These are phyloP conservation scores for Epichloe sp. DNA, from an alignment of 2,329 filamentous ascomycete genomes.

Conservation along the genomic window DNA sequence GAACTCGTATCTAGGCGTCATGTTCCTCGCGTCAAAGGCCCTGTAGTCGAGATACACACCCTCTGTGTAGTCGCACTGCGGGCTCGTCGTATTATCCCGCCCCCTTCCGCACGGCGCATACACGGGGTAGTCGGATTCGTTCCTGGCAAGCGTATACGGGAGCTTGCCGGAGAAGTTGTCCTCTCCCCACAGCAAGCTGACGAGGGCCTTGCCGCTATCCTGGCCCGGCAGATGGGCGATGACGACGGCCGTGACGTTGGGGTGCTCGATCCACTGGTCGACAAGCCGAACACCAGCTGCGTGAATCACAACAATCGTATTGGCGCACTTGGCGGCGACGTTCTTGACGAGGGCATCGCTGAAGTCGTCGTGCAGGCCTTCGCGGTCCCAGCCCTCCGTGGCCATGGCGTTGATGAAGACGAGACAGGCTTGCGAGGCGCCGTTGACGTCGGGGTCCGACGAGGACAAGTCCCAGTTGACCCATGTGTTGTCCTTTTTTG, in stretches of 20 bases:
- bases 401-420: conserved; percentile 73
- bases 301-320: conserved; percentile 52
- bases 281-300: conserved; percentile 48
- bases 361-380: conserved; percentile 54
- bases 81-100: conserved; percentile 28
- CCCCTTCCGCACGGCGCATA: conserved; percentile 29
- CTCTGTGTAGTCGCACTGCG: conserved; percentile 50
- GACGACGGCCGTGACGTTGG: conserved; percentile 50
- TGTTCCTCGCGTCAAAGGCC: conserved; percentile 32
- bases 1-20: conserved; percentile 39
- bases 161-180: conserved; percentile 41
- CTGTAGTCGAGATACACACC: conserved; percentile 42
- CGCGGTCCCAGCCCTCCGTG: conserved; percentile 61
- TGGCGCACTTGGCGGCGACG: conserved; percentile 45
- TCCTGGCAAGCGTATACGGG: conserved; percentile 47
- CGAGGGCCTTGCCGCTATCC: conserved; percentile 45
- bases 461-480: conserved; percentile 34
- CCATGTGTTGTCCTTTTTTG: conserved; percentile 38
- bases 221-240: conserved; percentile 54
- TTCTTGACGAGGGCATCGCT: conserved; percentile 46
- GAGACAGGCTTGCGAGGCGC: conserved; percentile 48
- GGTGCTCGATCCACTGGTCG: conserved; percentile 50
- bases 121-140: conserved; percentile 35
- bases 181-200: conserved; percentile 45
- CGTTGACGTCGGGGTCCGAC: conserved; percentile 21